Percentiles rank a stretch among this genome's conserved stretches.
These are phyloP conservation scores for Heritiera fomes DNA, from an alignment of 345 rosid species.

Conservation along the genomic window DNA sequence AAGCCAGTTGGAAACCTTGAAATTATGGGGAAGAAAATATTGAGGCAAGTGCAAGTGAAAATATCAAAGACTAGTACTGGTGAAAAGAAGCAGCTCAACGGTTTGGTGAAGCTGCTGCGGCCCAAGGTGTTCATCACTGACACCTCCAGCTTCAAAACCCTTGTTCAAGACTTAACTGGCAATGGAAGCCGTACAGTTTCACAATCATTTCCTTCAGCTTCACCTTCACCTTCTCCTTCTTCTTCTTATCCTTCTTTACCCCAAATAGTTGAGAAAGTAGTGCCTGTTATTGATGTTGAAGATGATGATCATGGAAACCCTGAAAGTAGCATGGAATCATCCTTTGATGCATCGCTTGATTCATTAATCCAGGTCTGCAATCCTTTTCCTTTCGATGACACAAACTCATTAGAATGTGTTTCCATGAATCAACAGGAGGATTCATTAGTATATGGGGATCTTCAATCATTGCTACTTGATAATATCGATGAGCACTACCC, in stretches of 20 bases:
- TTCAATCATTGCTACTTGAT: constrained; percentile 12
- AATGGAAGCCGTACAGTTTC: constrained; percentile 14
- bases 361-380: constrained; percentile 1
- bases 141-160: constrained; percentile 32
- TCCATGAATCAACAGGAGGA: not conserved
- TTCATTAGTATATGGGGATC: not conserved
- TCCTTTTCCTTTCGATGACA: constrained; percentile 1
- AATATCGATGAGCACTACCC: constrained; percentile 2
- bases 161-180: constrained; percentile 47
- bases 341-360: not conserved
- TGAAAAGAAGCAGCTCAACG: constrained; percentile 26
- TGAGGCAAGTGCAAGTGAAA: constrained; percentile 8
- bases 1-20: not conserved
- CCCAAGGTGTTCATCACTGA: constrained; percentile 43
- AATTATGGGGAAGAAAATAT: constrained; percentile 21
- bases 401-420: not conserved
- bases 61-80: not conserved
- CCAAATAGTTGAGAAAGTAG: not conserved
- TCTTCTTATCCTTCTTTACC: not conserved
- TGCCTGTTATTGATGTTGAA: constrained; percentile 9
- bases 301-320: not conserved
- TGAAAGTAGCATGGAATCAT: constrained; percentile 9
- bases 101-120: constrained; percentile 29
- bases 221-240: too few species aligned
- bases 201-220: not conserved